Percentiles rank a stretch among this genome's conserved stretches.
Evolutionary conservation across 768 basidiomycete genomes (phyloP).

Genomic region (Ramaria sp.): DNA sequence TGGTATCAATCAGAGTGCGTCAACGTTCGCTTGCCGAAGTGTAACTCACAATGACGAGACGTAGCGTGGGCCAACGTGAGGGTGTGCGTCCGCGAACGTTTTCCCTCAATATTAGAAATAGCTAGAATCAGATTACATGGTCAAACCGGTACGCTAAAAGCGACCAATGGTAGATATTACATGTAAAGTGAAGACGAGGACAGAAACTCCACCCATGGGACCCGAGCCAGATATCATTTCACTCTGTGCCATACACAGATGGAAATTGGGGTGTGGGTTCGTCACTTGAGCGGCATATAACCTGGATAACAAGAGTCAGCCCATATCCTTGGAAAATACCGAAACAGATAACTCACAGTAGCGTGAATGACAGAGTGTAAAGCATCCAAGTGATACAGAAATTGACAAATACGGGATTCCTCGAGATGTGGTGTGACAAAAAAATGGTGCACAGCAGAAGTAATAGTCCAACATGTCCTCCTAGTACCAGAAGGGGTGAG

Average conservation of each 20-base stretch:
- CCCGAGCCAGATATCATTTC: neutral
- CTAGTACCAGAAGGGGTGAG: neutral
- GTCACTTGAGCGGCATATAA: neutral
- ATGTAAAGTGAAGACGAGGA: slow-evolving; percentile 1
- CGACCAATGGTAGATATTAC: neutral
- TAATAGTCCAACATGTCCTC: neutral
- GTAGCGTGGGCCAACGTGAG: neutral
- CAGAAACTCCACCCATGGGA: neutral
- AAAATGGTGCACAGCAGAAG: neutral
- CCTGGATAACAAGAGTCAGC: neutral
- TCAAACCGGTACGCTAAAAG: neutral
- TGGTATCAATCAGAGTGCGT: neutral
- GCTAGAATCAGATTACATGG: neutral
- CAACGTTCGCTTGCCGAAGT: neutral
- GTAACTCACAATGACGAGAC: neutral
- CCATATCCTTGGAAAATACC: neutral
- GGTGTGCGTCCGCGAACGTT: neutral
- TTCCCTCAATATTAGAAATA: neutral
- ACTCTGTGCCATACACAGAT: neutral
- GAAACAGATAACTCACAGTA: neutral
- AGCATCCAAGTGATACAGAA: neutral
- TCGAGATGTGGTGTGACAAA: neutral
- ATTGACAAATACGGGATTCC: slow-evolving; percentile 2
- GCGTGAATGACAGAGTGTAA: neutral
- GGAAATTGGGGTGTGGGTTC: neutral